Evolutionary conservation across 2,329 filamentous ascomycete species (phyloP).

Genomic region (Leptographium lundbergii): DNA sequence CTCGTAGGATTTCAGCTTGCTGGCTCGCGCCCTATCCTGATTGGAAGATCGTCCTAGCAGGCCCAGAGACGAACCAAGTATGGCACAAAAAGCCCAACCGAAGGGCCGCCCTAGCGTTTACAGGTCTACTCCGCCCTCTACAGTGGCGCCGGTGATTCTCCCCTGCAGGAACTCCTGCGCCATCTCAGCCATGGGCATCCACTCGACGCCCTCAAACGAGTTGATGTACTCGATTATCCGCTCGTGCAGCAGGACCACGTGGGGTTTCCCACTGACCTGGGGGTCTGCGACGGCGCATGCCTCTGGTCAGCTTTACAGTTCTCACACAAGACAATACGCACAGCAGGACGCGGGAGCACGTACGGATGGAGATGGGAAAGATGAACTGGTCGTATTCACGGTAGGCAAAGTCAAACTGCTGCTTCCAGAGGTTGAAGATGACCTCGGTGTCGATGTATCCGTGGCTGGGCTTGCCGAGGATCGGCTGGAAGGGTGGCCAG

Average conservation of each 20-base stretch:
- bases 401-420: conserved; percentile 64
- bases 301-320: background rate
- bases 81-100: background rate
- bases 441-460: conserved; percentile 43
- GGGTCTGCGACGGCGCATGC: conserved; percentile 29
- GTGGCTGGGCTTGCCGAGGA: conserved; percentile 47
- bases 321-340: background rate
- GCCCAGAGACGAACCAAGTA: no score
- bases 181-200: conserved; percentile 43
- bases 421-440: conserved; percentile 50
- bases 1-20: background rate
- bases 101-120: background rate
- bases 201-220: conserved; percentile 34
- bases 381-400: conserved; percentile 65
- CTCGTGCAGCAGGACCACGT: conserved; percentile 41
- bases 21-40: background rate
- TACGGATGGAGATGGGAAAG: conserved; percentile 59
- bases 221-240: conserved; percentile 14
- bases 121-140: background rate
- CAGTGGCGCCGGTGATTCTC: background rate
- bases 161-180: background rate
- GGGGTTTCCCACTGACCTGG: conserved; percentile 58
- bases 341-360: background rate
- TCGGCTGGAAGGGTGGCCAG: conserved; percentile 59
- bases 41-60: background rate